Evolutionary conservation across 75 land plant genomes (phyloP).

Genomic region (Cunninghamia lanceolata): DNA sequence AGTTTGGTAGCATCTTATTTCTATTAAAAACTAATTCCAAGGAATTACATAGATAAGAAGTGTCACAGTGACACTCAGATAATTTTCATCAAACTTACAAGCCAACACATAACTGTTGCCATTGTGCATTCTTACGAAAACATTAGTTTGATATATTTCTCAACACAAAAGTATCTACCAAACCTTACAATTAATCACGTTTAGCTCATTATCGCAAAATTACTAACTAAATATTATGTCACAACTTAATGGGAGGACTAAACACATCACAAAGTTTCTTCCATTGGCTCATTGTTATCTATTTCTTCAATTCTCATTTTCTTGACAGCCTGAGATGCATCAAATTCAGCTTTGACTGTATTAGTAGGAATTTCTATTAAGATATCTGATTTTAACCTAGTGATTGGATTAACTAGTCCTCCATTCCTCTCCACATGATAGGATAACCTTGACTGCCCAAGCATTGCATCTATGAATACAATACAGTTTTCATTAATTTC

Average conservation of each 20-base stretch:
- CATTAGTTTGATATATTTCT: not conserved
- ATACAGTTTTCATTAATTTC: constrained; percentile 94
- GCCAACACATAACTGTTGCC: too few relatives aligned
- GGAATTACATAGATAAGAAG: too few relatives aligned
- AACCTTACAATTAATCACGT: too few relatives aligned
- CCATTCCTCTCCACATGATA: constrained; percentile 79
- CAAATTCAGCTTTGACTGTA: constrained; percentile 19
- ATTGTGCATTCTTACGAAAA: too few relatives aligned
- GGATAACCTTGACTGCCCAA: constrained; percentile 34
- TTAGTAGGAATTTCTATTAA: constrained; percentile 21
- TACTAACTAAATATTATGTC: too few relatives aligned
- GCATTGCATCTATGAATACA: constrained; percentile 71
- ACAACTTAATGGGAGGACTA: too few relatives aligned
- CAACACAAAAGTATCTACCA: not conserved
- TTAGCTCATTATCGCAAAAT: too few relatives aligned
- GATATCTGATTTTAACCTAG: constrained; percentile 75
- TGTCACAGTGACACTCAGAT: too few relatives aligned
- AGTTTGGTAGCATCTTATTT: too few relatives aligned
- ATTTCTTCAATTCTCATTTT: constrained; percentile 77
- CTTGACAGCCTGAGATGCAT: constrained; percentile 60
- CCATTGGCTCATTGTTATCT: constrained; percentile 69
- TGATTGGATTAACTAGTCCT: constrained; percentile 67
- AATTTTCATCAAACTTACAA: too few relatives aligned
- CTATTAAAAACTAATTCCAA: too few relatives aligned
- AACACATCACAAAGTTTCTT: not conserved